phyloP scores from a whole-genome alignment of 306 rosid species.

The Parietaria judaica region DNA sequence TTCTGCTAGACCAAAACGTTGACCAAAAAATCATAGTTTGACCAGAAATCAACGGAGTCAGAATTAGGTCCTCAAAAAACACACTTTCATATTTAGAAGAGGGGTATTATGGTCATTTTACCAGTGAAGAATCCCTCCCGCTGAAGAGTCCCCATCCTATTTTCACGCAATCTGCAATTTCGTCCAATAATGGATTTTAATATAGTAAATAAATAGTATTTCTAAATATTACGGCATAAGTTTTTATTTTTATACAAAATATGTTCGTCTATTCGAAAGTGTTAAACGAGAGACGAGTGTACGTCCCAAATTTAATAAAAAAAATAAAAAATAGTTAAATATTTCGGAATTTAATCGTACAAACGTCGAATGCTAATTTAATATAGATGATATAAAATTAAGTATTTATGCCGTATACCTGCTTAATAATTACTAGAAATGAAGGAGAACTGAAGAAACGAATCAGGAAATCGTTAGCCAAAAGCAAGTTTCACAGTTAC shows the following conservation, averaged over 20 bases:
- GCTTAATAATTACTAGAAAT: neutral
- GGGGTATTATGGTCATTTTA: constrained; percentile 31
- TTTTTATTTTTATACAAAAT: too few relatives aligned
- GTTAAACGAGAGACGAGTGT: too few relatives aligned
- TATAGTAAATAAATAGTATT: too few relatives aligned
- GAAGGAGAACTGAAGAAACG: neutral
- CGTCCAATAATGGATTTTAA: neutral
- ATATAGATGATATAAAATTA: neutral
- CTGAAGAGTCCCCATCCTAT: constrained; percentile 57
- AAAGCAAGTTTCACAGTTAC: neutral
- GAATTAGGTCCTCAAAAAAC: constrained; percentile 1
- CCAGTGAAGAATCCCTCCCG: constrained; percentile 56
- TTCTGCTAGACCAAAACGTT: too few relatives aligned
- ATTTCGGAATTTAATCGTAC: too few relatives aligned
- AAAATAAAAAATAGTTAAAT: too few relatives aligned
- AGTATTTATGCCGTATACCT: neutral
- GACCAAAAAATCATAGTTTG: neutral
- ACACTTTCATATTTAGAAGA: neutral
- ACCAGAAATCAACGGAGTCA: constrained; percentile 1
- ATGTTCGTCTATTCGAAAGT: too few relatives aligned
- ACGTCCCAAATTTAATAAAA: too few relatives aligned
- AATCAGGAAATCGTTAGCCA: neutral
- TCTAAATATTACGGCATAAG: too few relatives aligned
- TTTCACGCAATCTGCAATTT: constrained; percentile 47
- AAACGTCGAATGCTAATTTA: too few relatives aligned